These are phyloP conservation scores for Didymellaceae sp. DNA, from an alignment of 2,329 filamentous ascomycete species.

Conservation along the genomic window DNA sequence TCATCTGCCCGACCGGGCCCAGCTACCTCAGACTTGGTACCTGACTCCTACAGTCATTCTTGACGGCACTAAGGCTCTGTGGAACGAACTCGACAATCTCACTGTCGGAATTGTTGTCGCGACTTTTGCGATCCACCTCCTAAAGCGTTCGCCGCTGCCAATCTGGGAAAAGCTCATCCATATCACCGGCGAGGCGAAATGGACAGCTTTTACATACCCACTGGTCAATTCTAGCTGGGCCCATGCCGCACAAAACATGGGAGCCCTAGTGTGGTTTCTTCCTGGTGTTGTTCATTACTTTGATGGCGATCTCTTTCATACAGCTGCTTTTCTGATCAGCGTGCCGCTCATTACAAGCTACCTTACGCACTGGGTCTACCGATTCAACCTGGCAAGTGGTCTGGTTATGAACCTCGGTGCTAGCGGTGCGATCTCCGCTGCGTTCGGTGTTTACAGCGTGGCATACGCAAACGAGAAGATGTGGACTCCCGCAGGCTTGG, in stretches of 20 bases:
- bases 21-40: slow-evolving; percentile 20
- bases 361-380: slow-evolving; percentile 14
- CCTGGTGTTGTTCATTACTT: slow-evolving; percentile 23
- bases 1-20: slow-evolving; percentile 4
- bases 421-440: slow-evolving; percentile 8
- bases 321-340: slow-evolving; percentile 13
- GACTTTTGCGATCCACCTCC: slow-evolving; percentile 12
- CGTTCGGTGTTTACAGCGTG: slow-evolving; percentile 17
- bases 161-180: slow-evolving; percentile 20
- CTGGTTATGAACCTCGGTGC: slow-evolving; percentile 15
- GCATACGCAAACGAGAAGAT: slow-evolving; percentile 22
- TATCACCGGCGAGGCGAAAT: slow-evolving; percentile 19
- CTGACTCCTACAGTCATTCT: slow-evolving; percentile 17
- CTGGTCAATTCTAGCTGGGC: slow-evolving; percentile 15
- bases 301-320: slow-evolving; percentile 21
- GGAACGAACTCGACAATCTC: slow-evolving; percentile 22
- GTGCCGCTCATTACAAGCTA: slow-evolving; percentile 21
- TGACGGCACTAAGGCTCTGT: slow-evolving; percentile 19
- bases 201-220: slow-evolving; percentile 22
- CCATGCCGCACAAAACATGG: slow-evolving; percentile 10
- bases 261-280: slow-evolving; percentile 17
- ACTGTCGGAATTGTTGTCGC: slow-evolving; percentile 19
- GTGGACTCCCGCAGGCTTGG: slow-evolving; percentile 12
- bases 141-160: slow-evolving; percentile 11
- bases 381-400: slow-evolving; percentile 2